Evolutionary conservation across 495 filamentous ascomycete species (phyloP).

Genomic region (Trichocladium uniseriatum): DNA sequence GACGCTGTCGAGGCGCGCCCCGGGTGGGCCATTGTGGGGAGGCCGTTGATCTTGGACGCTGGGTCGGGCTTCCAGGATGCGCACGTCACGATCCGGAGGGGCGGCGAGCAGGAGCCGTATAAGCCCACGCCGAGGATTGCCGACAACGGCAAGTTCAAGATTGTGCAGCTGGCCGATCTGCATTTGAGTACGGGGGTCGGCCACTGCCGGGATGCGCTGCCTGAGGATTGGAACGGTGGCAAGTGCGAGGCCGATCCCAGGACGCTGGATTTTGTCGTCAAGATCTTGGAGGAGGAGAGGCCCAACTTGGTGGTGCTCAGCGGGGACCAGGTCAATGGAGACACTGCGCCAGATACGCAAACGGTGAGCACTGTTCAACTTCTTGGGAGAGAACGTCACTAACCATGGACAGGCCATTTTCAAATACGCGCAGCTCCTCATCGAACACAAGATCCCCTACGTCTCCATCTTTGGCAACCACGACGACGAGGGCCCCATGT

Average conservation of each 20-base stretch:
- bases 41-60: conserved; percentile 56
- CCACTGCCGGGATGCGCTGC: conserved; percentile 71
- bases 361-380: conserved; percentile 37
- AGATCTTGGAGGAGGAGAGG: conserved; percentile 78
- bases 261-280: conserved; percentile 80
- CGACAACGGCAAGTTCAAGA: conserved; percentile 92
- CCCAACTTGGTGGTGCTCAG: conserved; percentile 85
- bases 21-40: conserved; percentile 69
- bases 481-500: conserved; percentile 82
- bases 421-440: conserved; percentile 81
- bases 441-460: conserved; percentile 82
- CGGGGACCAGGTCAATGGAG: conserved; percentile 93
- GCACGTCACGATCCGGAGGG: conserved; percentile 67
- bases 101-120: conserved; percentile 46
- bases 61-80: conserved; percentile 53
- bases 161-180: conserved; percentile 86
- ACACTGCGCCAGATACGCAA: conserved; percentile 84
- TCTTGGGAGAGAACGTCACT: too few relatives aligned
- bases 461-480: conserved; percentile 96
- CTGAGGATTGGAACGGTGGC: conserved; percentile 56
- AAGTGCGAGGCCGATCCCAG: conserved; percentile 85
- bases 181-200: conserved; percentile 88
- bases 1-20: conserved; percentile 84
- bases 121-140: conserved; percentile 66
- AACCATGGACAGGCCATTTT: conserved; percentile 64